phyloP scores from a whole-genome alignment of 768 basidiomycete species.

The Hortiboletus flavorubellus region DNA sequence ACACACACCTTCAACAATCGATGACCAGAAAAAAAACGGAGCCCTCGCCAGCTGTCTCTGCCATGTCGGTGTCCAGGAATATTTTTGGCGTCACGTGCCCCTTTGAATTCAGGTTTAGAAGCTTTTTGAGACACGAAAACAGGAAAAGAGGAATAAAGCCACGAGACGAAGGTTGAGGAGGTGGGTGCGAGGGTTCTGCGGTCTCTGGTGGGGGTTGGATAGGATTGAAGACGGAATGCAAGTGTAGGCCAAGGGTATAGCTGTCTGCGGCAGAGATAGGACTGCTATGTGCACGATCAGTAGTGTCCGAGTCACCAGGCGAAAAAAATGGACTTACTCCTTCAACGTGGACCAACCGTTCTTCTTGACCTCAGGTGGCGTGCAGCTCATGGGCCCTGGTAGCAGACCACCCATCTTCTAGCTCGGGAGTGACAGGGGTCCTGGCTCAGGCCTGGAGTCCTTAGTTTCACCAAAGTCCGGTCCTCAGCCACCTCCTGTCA shows the following conservation, averaged over 20 bases:
- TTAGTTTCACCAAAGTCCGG: too few species aligned
- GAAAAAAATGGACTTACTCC: slow-evolving; percentile 50
- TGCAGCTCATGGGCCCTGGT: slow-evolving; percentile 57
- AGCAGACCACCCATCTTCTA: slow-evolving; percentile 68
- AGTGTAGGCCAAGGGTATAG: slow-evolving; percentile 83
- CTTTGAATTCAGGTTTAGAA: slow-evolving; percentile 87
- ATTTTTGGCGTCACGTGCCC: slow-evolving; percentile 69
- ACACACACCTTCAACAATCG: slow-evolving; percentile 79
- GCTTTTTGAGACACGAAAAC: slow-evolving; percentile 80
- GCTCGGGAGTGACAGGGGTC: too few species aligned
- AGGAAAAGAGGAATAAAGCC: slow-evolving; percentile 72
- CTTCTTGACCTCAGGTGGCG: slow-evolving; percentile 87
- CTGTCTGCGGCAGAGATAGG: slow-evolving; percentile 71
- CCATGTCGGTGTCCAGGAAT: slow-evolving; percentile 81
- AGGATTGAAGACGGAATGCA: slow-evolving; percentile 88
- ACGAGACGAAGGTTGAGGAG: slow-evolving; percentile 70
- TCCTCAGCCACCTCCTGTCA: too few species aligned
- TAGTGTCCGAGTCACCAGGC: not conserved
- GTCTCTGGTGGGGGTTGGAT: slow-evolving; percentile 66
- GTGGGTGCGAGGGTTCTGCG: slow-evolving; percentile 68
- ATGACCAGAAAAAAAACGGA: slow-evolving; percentile 83
- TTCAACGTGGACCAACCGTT: slow-evolving; percentile 80
- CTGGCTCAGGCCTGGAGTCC: too few species aligned
- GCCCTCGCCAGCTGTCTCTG: slow-evolving; percentile 51
- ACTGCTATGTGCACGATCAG: slow-evolving; percentile 30